A percentile compares a stretch with the other conserved stretches of the same genome.
These are phyloP conservation scores for Scytalidium lignicola DNA, from an alignment of 2,329 filamentous ascomycete genomes.

Conservation along the genomic window DNA sequence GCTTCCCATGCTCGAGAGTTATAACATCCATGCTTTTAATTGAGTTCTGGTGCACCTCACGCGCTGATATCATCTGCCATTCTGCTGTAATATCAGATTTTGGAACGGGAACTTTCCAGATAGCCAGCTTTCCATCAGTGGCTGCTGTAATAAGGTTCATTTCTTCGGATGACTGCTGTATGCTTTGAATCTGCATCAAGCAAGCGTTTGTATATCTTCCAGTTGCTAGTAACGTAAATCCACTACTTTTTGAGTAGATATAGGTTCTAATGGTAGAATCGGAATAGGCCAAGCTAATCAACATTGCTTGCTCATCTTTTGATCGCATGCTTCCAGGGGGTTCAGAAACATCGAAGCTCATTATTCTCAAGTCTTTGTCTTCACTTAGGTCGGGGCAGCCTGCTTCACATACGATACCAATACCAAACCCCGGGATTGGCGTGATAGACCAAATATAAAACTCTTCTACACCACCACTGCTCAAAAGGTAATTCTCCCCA, in stretches of 20 bases:
- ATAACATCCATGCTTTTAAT: constrained; percentile 61
- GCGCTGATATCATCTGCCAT: constrained; percentile 14
- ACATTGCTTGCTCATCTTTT: constrained; percentile 32
- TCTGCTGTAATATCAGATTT: not conserved
- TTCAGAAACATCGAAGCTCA: constrained; percentile 61
- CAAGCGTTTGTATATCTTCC: constrained; percentile 68
- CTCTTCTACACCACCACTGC: constrained; percentile 82
- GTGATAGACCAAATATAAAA: constrained; percentile 72
- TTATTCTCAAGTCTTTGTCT: constrained; percentile 68
- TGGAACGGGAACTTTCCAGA: constrained; percentile 42
- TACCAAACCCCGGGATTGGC: constrained; percentile 45
- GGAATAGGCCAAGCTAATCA: constrained; percentile 71
- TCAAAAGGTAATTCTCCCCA: constrained; percentile 63
- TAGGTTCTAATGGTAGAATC: constrained; percentile 72
- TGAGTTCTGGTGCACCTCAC: constrained; percentile 70
- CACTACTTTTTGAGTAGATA: constrained; percentile 31
- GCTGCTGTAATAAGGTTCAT: constrained; percentile 58
- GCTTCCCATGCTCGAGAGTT: constrained; percentile 28
- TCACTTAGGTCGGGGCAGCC: constrained; percentile 46
- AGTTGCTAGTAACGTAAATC: constrained; percentile 46
- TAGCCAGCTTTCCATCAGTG: constrained; percentile 72
- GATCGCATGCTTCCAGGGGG: constrained; percentile 7
- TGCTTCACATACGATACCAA: constrained; percentile 54
- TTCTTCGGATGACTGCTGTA: constrained; percentile 33
- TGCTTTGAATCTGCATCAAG: constrained; percentile 56